Percentiles rank a stretch among this genome's conserved stretches.
These are phyloP conservation scores for Fusarium transvaalense DNA, from an alignment of 2,329 filamentous ascomycete genomes.

Conservation along the genomic window DNA sequence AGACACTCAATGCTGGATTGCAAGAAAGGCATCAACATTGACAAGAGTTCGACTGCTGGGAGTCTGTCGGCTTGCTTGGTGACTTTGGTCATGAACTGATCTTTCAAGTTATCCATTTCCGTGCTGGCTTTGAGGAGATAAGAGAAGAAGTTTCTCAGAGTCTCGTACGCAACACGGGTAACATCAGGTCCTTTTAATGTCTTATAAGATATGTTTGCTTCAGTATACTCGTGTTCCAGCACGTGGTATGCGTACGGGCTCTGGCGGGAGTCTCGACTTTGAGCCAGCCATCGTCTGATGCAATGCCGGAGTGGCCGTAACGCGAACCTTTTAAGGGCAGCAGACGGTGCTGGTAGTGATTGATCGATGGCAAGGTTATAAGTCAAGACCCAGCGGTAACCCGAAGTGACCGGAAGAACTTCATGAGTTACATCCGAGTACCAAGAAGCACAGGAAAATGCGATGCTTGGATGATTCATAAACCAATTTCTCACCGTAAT, in stretches of 20 bases:
- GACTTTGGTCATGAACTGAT: constrained; percentile 39
- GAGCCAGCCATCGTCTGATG: constrained; percentile 48
- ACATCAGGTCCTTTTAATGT: constrained; percentile 49
- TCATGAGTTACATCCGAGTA: constrained; percentile 67
- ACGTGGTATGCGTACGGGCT: constrained; percentile 46
- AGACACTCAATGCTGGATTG: constrained; percentile 36
- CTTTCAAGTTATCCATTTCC: constrained; percentile 30
- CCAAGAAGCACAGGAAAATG: constrained; percentile 53
- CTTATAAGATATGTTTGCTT: constrained; percentile 49
- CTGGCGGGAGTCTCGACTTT: neutral
- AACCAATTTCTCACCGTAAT: constrained; percentile 51
- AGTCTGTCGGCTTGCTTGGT: constrained; percentile 28
- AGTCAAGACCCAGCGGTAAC: constrained; percentile 64
- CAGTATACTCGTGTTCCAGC: constrained; percentile 53
- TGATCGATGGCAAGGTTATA: constrained; percentile 61
- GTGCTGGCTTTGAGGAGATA: constrained; percentile 24
- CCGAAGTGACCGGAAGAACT: constrained; percentile 60
- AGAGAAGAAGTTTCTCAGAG: constrained; percentile 25
- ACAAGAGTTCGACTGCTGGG: constrained; percentile 27
- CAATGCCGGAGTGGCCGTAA: constrained; percentile 32
- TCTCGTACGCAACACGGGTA: constrained; percentile 27
- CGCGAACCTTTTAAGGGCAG: constrained; percentile 19
- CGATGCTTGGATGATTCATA: constrained; percentile 49
- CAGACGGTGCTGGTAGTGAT: constrained; percentile 38
- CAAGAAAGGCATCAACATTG: constrained; percentile 52